phyloP scores from a whole-genome alignment of 495 filamentous ascomycete genomes.

The Sphaerosporella brunnea region DNA sequence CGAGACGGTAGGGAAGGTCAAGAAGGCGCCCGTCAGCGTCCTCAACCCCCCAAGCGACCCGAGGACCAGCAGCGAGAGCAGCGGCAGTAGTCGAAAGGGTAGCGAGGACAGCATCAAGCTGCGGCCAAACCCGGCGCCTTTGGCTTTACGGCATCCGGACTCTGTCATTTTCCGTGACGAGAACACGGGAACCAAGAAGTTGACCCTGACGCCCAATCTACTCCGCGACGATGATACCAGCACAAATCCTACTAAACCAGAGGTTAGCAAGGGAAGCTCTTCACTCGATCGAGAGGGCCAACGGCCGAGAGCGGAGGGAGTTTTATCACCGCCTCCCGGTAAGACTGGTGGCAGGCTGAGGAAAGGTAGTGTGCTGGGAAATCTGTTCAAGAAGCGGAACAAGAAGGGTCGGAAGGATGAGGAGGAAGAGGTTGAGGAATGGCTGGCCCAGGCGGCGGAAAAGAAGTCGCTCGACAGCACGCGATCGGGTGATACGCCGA shows the following conservation, averaged over 20 bases:
- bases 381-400: constrained; percentile 93
- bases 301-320: constrained; percentile 11
- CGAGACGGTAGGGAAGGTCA: no score
- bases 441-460: constrained; percentile 30
- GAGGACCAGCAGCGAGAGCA: constrained; percentile 11
- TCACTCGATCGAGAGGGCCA: constrained; percentile 38
- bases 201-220: constrained; percentile 89
- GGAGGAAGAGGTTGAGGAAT: constrained; percentile 36
- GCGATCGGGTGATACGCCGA: constrained; percentile 10
- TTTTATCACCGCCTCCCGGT: constrained; percentile 19
- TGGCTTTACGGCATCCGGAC: constrained; percentile 25
- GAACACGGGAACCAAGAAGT: constrained; percentile 85
- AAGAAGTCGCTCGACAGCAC: constrained; percentile 38
- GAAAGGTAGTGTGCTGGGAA: constrained; percentile 86
- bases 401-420: constrained; percentile 53
- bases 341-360: constrained; percentile 81
- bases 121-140: constrained; percentile 24
- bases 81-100: no score
- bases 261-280: constrained; percentile 28
- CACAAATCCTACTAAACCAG: constrained; percentile 8
- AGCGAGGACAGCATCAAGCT: constrained; percentile 25
- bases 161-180: constrained; percentile 81
- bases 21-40: constrained; percentile 10
- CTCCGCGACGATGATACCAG: constrained; percentile 53
- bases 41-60: constrained; percentile 6